Percentiles rank a stretch among this genome's conserved stretches.
These are phyloP conservation scores for Yamadazyma blattariae DNA, from an alignment of 1,139 yeast species.

Conservation along the genomic window DNA sequence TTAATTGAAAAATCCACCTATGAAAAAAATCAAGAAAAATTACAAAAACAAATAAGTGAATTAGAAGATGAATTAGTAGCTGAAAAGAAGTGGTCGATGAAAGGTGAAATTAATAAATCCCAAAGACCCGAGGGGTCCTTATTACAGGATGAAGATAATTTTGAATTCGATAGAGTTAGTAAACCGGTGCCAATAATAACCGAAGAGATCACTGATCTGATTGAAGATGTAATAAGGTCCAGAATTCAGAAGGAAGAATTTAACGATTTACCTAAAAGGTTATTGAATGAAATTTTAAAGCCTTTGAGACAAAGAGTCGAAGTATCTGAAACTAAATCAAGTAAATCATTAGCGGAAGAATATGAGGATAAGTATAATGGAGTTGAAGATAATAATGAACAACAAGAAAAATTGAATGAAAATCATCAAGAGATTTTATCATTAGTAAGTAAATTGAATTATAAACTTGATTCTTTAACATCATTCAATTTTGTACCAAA, in stretches of 20 bases:
- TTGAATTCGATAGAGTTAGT: conserved; percentile 46
- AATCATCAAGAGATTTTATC: conserved; percentile 78
- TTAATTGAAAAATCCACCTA: conserved; percentile 66
- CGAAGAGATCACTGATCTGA: conserved; percentile 75
- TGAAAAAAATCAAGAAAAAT: conserved; percentile 77
- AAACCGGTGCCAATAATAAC: conserved; percentile 86
- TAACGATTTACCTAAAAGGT: conserved; percentile 79
- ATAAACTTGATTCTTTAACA: conserved; percentile 80
- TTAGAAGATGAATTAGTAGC: conserved; percentile 87
- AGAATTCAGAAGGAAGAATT: conserved; percentile 74
- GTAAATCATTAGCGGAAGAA: conserved; percentile 85
- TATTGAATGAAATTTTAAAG: conserved; percentile 59
- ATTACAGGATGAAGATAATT: conserved; percentile 38
- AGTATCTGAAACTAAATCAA: conserved; percentile 79
- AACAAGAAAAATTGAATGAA: conserved; percentile 59
- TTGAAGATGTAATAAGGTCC: conserved; percentile 85
- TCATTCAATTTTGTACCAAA: conserved; percentile 94
- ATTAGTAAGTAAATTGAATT: conserved; percentile 59
- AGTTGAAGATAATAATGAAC: conserved; percentile 35
- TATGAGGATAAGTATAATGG: conserved; percentile 82
- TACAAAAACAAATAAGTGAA: conserved; percentile 72
- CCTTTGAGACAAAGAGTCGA: conserved; percentile 52
- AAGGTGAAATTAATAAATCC: conserved; percentile 83
- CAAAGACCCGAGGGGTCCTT: conserved; percentile 85
- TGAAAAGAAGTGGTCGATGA: conserved; percentile 90